phyloP scores from a whole-genome alignment of 768 basidiomycete species.

The Phanerodontia chrysosporium region DNA sequence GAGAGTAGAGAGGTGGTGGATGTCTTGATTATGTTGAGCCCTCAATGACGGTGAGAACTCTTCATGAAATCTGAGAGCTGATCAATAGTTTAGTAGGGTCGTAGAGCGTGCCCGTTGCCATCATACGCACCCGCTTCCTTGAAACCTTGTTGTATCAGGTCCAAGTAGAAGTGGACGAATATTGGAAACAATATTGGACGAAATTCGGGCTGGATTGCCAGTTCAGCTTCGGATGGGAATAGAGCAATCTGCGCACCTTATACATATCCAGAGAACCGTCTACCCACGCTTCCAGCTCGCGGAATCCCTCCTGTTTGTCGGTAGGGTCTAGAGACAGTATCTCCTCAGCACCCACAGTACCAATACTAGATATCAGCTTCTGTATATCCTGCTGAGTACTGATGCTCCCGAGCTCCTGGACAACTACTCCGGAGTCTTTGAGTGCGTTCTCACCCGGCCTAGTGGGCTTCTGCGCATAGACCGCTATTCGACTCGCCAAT shows the following conservation, averaged over 20 bases:
- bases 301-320: slow-evolving; percentile 82
- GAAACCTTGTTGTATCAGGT: slow-evolving; percentile 86
- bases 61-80: slow-evolving; percentile 73
- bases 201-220: slow-evolving; percentile 72
- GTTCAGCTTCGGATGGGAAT: not conserved
- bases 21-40: slow-evolving; percentile 57
- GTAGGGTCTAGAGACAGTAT: slow-evolving; percentile 77
- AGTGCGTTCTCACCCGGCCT: slow-evolving; percentile 66
- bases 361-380: slow-evolving; percentile 71
- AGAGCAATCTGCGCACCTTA: slow-evolving; percentile 46
- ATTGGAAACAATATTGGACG: slow-evolving; percentile 92
- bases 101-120: not conserved
- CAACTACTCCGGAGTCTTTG: slow-evolving; percentile 60
- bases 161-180: slow-evolving; percentile 95
- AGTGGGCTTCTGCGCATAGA: slow-evolving; percentile 65
- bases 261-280: slow-evolving; percentile 92
- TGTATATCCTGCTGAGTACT: slow-evolving; percentile 72
- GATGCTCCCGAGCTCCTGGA: slow-evolving; percentile 65
- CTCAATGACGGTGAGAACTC: slow-evolving; percentile 67
- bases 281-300: slow-evolving; percentile 84
- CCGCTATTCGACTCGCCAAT: slow-evolving; percentile 53
- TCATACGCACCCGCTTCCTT: slow-evolving; percentile 73
- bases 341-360: slow-evolving; percentile 78
- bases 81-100: slow-evolving; percentile 13
- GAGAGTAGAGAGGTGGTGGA: slow-evolving; percentile 78